Evolutionary conservation across 345 rosid genomes (phyloP).

Genomic region (Balakata baccata): DNA sequence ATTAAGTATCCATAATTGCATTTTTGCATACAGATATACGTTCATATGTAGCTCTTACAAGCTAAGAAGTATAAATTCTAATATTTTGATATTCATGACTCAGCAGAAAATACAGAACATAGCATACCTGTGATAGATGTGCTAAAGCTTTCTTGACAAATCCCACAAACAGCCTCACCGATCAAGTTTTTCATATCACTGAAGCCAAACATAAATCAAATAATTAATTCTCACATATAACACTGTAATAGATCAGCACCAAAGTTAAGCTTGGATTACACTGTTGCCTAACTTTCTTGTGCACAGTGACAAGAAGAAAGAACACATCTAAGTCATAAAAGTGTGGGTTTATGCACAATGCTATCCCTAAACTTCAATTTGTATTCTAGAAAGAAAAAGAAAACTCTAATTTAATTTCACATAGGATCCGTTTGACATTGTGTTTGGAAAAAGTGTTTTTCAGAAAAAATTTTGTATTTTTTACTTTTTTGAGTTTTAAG

Average conservation of each 20-base stretch:
- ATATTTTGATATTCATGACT: neutral
- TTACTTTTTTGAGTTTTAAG: too few relatives aligned
- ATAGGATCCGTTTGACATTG: too few relatives aligned
- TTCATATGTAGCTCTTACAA: neutral
- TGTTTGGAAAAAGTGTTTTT: too few relatives aligned
- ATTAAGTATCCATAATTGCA: neutral
- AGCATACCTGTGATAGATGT: conserved; percentile 73
- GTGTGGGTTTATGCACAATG: too few relatives aligned
- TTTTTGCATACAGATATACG: neutral
- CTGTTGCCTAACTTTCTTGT: too few relatives aligned
- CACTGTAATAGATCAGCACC: neutral
- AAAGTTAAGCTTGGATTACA: neutral
- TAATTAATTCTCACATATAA: neutral
- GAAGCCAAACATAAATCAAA: conserved; percentile 18
- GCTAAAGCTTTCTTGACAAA: conserved; percentile 86
- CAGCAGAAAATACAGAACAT: neutral
- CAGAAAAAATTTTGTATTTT: too few relatives aligned
- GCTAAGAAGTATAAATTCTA: neutral
- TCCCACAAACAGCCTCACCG: conserved; percentile 74
- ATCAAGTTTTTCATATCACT: conserved; percentile 88
- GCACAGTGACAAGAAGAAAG: too few relatives aligned
- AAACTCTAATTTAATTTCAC: too few relatives aligned
- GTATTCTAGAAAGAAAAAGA: too few relatives aligned
- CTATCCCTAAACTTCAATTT: too few relatives aligned
- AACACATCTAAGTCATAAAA: too few relatives aligned